A percentile compares a stretch with the other conserved stretches of the same genome.
These are phyloP conservation scores for Aspergillus kassunensis DNA, from an alignment of 495 filamentous ascomycete genomes.

Conservation along the genomic window DNA sequence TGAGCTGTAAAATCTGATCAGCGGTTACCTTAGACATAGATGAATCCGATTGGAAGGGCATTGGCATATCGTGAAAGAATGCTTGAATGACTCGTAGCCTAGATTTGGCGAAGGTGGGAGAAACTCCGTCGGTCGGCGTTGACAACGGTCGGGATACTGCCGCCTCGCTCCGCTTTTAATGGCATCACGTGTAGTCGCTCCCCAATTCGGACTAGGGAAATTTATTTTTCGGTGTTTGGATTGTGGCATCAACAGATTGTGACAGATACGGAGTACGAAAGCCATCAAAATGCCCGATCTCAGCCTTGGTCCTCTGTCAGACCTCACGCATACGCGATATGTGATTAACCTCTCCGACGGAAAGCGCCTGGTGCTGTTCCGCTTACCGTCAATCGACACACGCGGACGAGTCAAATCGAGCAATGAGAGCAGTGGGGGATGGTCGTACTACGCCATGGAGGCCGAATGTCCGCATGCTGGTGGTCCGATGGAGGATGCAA, in stretches of 20 bases:
- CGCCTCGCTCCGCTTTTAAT: neutral
- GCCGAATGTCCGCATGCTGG: constrained; percentile 52
- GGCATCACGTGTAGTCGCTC: neutral
- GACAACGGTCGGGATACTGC: too few relatives aligned
- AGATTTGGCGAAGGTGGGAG: too few relatives aligned
- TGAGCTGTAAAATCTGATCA: too few relatives aligned
- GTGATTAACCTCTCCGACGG: constrained; percentile 46
- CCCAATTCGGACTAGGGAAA: neutral
- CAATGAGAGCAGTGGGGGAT: constrained; percentile 37
- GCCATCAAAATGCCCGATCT: neutral
- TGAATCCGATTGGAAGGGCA: too few relatives aligned
- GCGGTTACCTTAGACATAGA: too few relatives aligned
- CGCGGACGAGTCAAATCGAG: constrained; percentile 15
- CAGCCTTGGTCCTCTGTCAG: constrained; percentile 4
- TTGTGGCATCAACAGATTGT: neutral
- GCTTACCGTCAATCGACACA: constrained; percentile 41
- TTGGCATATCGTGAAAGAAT: too few relatives aligned
- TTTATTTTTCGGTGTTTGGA: neutral
- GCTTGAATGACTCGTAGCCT: neutral
- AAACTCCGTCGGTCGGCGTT: too few relatives aligned
- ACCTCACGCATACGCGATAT: constrained; percentile 43
- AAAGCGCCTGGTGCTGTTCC: constrained; percentile 50
- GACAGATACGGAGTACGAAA: neutral
- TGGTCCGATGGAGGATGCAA: constrained; percentile 48
- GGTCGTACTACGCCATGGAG: constrained; percentile 53